Conservation (phyloP, 805 yeast species). For the Saccharomyces eubayanus region DNA sequence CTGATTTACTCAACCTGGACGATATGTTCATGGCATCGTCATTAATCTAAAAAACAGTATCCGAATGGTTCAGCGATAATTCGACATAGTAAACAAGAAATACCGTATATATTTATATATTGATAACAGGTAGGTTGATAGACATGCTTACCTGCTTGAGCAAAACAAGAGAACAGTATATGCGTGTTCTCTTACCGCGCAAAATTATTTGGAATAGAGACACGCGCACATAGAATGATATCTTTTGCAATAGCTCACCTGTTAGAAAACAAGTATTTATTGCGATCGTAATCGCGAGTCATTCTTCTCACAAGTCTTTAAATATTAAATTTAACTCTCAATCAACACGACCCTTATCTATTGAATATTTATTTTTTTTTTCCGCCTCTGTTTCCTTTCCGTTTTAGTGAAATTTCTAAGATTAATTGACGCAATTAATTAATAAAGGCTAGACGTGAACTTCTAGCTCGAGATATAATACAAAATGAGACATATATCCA, state of each 20-base stretch:
- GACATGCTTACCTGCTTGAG: background rate
- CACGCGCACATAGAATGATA: background rate
- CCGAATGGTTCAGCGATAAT: background rate
- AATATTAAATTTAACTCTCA: background rate
- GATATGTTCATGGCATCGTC: slow-evolving; percentile 39
- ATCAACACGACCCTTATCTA: background rate
- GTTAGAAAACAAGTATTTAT: no score
- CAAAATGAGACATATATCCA: background rate
- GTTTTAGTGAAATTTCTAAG: background rate
- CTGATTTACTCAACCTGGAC: slow-evolving; percentile 58
- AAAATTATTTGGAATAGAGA: background rate
- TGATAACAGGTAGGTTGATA: background rate
- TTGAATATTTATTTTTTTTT: background rate
- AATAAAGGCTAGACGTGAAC: background rate
- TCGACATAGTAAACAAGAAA: background rate
- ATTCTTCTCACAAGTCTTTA: background rate
- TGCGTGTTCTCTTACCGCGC: background rate
- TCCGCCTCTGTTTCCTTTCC: background rate
- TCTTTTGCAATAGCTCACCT: no score
- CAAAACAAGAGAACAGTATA: background rate
- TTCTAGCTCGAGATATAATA: background rate
- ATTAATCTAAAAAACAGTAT: background rate
- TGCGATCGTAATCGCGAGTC: no score
- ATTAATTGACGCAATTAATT: background rate
- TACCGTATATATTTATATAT: background rate